Evolutionary conservation across 2,329 filamentous ascomycete genomes (phyloP), one percentile per base, ranked within the genome.

Genomic region (Mycogone perniciosa): DNA sequence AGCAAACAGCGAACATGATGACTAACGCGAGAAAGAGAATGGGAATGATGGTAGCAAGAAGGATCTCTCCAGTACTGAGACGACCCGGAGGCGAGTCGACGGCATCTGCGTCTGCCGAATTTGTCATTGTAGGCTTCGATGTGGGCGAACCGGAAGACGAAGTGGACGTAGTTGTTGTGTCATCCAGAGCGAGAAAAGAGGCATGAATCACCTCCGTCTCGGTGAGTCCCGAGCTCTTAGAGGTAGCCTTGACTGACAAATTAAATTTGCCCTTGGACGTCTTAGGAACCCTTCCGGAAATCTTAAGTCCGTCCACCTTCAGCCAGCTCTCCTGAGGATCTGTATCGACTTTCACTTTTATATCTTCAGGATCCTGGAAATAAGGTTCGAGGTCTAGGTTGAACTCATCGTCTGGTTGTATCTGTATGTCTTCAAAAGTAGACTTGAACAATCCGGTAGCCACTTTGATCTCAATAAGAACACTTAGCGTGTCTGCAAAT

Each of bases 401-500:
- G 45, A 79, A 70, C 6, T 61, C 57, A 42, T 71, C 61, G 3
- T 75, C 76, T 1, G 71, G 63, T 7, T 62, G 67, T 5, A 70
- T 60, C 13, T 70, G 64, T 29, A 79, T 59, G 5, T 67, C 62
- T 3, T 72, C 66, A 29, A 73, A 62, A 2, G 64, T 67, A 5
- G 65, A 64, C 41, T 62, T 62, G 55, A 79, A 76, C 3, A 77
- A 57, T 10, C 62, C 59, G 3, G 68, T 64, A 5, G 60, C 62
- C 4, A 73, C 58, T 31, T 67, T 67, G 13, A 71, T 53, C 11
- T 65, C 62, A 34, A 85, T 65, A 11, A 79, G 72, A 3, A 82
- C 74, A 38, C 73, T 76, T 4, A 86, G 79, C 10, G 68, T 70
- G 59, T 88, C 80, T 10, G 79, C 76, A 56, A 77, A 80, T 9